These are phyloP conservation scores for Russula foetens DNA, from an alignment of 768 basidiomycete species.

Conservation along the genomic window DNA sequence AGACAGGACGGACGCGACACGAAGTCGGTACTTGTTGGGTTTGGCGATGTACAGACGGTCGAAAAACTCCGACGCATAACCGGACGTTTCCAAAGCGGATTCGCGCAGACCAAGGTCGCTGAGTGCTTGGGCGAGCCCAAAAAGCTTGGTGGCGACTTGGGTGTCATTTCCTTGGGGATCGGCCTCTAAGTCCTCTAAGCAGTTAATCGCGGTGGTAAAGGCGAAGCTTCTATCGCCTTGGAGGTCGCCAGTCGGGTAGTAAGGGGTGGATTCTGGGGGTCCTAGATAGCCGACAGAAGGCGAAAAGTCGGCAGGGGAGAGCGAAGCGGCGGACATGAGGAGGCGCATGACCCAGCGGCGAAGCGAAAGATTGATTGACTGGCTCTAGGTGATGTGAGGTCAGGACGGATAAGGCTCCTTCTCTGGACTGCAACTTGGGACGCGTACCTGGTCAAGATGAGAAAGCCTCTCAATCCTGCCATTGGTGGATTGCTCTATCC, in stretches of 20 bases:
- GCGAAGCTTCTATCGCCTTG: background rate
- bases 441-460: background rate
- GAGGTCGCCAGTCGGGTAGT: constrained; percentile 8
- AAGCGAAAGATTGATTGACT: background rate
- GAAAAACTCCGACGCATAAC: background rate
- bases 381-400: background rate
- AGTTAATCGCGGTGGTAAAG: background rate
- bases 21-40: background rate
- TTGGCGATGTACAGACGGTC: background rate
- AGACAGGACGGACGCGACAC: background rate
- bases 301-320: constrained; percentile 1
- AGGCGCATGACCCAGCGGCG: constrained; percentile 4
- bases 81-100: background rate
- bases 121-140: constrained; percentile 6
- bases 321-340: constrained; percentile 6
- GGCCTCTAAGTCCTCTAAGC: background rate
- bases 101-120: constrained; percentile 6
- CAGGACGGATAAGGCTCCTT: background rate
- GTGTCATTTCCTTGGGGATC: background rate
- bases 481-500: background rate
- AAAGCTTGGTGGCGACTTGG: background rate
- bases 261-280: background rate
- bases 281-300: constrained; percentile 7
- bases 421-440: background rate
- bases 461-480: background rate